Percentiles rank a stretch among this genome's conserved stretches.
Conservation (phyloP, 495 filamentous ascomycete species). For the Aspergillus conjunctus region DNA sequence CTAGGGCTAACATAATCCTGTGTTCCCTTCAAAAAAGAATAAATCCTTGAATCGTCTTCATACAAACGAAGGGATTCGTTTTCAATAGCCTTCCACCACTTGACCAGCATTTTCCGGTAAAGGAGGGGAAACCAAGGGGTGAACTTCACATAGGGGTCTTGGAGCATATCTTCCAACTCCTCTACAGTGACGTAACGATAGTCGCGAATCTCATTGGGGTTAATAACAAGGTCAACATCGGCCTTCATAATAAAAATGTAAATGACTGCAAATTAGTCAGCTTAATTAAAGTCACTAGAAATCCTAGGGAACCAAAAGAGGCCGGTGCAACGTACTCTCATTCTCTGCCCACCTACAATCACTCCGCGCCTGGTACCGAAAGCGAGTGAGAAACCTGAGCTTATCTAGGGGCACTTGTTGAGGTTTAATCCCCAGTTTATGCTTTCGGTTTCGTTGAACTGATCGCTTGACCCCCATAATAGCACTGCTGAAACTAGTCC, state of each 20-base stretch:
- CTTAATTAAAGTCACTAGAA: not conserved
- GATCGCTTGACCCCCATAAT: not conserved
- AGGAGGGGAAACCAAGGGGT: not conserved
- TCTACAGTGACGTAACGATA: not conserved
- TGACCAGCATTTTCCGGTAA: not conserved
- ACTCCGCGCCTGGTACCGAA: not conserved
- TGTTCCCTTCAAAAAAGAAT: not conserved
- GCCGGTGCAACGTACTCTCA: not conserved
- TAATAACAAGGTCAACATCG: not conserved
- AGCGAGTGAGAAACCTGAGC: not conserved
- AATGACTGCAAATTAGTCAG: not conserved
- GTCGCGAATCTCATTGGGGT: not conserved
- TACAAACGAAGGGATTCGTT: not conserved
- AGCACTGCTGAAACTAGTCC: not conserved
- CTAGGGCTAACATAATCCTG: not conserved
- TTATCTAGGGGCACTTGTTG: not conserved
- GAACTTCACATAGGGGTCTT: not conserved
- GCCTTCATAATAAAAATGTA: not conserved
- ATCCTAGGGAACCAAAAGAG: not conserved
- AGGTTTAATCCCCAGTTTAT: conserved; percentile 1
- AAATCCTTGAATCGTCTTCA: not conserved
- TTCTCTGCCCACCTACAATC: conserved; percentile 2
- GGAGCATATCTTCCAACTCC: not conserved
- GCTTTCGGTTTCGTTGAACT: not conserved
- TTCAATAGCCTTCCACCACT: not conserved